These are phyloP conservation scores for Coniophora puteana DNA, from an alignment of 1,284 basidiomycete genomes.

Conservation along the genomic window DNA sequence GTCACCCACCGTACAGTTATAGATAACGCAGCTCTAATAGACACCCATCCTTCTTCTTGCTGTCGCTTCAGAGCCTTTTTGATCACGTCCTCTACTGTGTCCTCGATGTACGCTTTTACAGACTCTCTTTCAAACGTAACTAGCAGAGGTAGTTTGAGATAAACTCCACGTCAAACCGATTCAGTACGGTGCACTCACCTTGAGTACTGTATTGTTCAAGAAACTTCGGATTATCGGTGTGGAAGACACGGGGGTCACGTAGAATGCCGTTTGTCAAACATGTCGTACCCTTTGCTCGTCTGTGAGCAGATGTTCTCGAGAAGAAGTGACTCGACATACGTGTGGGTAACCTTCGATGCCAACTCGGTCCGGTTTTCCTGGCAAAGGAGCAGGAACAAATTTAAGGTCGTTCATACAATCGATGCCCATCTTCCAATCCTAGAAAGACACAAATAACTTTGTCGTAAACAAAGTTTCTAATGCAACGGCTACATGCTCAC, in stretches of 20 bases:
- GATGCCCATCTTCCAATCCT: conserved; percentile 19
- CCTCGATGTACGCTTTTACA: conserved; percentile 13
- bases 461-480: too few relatives aligned
- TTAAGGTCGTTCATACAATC: conserved; percentile 14
- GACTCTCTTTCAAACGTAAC: conserved; percentile 15
- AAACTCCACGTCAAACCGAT: neutral
- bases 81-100: conserved; percentile 20
- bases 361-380: neutral
- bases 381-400: conserved; percentile 6
- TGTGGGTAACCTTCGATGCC: conserved; percentile 11
- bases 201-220: conserved; percentile 21
- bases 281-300: conserved; percentile 27
- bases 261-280: conserved; percentile 30
- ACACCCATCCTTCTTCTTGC: conserved; percentile 22
- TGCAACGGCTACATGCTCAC: too few relatives aligned
- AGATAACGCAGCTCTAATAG: conserved; percentile 25
- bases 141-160: conserved; percentile 3
- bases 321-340: conserved; percentile 11
- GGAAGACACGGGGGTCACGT: conserved; percentile 30
- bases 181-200: conserved; percentile 19
- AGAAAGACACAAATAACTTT: too few relatives aligned
- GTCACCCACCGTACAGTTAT: conserved; percentile 30
- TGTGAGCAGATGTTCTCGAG: neutral
- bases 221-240: conserved; percentile 21
- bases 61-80: conserved; percentile 20